A percentile compares a stretch with the other conserved stretches of the same genome.
phyloP scores from a whole-genome alignment of 345 rosid genomes.

The Atalantia buxifolia region DNA sequence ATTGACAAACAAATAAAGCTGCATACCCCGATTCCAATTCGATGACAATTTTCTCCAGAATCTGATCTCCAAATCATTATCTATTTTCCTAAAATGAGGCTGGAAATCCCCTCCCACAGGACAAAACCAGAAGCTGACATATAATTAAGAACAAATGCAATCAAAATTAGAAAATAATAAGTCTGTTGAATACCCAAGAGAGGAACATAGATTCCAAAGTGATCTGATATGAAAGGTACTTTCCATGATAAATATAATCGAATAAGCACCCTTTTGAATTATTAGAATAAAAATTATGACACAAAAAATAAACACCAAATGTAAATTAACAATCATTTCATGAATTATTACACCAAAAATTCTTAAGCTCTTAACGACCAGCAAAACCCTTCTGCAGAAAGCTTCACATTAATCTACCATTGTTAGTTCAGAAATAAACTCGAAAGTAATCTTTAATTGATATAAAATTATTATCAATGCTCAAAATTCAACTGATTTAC shows the following conservation, averaged over 20 bases:
- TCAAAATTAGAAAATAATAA: not conserved
- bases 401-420: not conserved
- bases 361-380: not conserved
- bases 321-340: not conserved
- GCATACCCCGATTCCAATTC: slow-evolving; percentile 55
- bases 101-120: slow-evolving; percentile 18
- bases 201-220: not conserved
- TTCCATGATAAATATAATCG: not conserved
- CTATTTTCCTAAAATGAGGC: slow-evolving; percentile 22
- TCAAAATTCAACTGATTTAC: not conserved
- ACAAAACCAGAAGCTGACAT: slow-evolving; percentile 26
- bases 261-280: not conserved
- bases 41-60: slow-evolving; percentile 38
- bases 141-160: not conserved
- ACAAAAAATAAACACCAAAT: not conserved
- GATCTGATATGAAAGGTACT: not conserved
- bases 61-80: slow-evolving; percentile 54
- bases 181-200: not conserved
- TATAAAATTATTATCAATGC: not conserved
- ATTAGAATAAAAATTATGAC: not conserved
- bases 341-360: not conserved
- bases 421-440: not conserved
- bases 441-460: not conserved
- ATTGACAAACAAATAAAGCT: slow-evolving; percentile 34
- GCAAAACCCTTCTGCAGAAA: not conserved